These are phyloP conservation scores for Candida nitratophila DNA, from an alignment of 805 yeast genomes.

Conservation along the genomic window DNA sequence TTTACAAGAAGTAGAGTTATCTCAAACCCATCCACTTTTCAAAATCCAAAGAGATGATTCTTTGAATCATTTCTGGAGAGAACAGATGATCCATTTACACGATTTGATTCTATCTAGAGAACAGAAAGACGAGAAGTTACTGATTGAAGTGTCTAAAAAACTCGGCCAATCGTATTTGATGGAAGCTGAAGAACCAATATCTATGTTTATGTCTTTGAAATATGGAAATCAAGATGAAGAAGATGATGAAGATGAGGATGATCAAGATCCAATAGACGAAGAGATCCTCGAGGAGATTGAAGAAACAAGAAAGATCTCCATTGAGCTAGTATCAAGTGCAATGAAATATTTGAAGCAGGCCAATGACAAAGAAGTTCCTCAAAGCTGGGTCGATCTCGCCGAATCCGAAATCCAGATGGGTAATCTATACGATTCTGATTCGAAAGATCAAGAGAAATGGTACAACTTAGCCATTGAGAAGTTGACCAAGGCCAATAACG, in stretches of 20 bases:
- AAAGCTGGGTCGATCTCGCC: slow-evolving; percentile 75
- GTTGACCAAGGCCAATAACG: slow-evolving; percentile 67
- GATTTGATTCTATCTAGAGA: slow-evolving; percentile 14
- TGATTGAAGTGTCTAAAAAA: slow-evolving; percentile 31
- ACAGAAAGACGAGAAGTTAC: slow-evolving; percentile 6
- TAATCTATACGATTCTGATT: slow-evolving; percentile 59
- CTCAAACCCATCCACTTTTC: slow-evolving; percentile 51
- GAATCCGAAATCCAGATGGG: slow-evolving; percentile 81
- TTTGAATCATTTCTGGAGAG: slow-evolving; percentile 53
- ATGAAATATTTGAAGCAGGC: slow-evolving; percentile 50
- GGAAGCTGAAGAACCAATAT: slow-evolving; percentile 58
- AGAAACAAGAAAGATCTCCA: not conserved
- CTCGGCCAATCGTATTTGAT: slow-evolving; percentile 58
- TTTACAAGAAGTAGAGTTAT: slow-evolving; percentile 31
- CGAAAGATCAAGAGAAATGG: slow-evolving; percentile 56
- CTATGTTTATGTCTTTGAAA: slow-evolving; percentile 45
- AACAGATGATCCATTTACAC: slow-evolving; percentile 30
- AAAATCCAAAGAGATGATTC: slow-evolving; percentile 27
- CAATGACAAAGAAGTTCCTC: slow-evolving; percentile 67
- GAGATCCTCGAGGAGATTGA: no score
- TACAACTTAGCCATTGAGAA: slow-evolving; percentile 66
- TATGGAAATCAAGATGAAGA: slow-evolving; percentile 48
- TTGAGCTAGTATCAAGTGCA: slow-evolving; percentile 36
- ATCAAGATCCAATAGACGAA: no score
- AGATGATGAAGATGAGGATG: slow-evolving; percentile 14